Evolutionary conservation across 495 filamentous ascomycete species (phyloP), one percentile per base, ranked within the genome.

Genomic region (Baudoinia panamericana): DNA sequence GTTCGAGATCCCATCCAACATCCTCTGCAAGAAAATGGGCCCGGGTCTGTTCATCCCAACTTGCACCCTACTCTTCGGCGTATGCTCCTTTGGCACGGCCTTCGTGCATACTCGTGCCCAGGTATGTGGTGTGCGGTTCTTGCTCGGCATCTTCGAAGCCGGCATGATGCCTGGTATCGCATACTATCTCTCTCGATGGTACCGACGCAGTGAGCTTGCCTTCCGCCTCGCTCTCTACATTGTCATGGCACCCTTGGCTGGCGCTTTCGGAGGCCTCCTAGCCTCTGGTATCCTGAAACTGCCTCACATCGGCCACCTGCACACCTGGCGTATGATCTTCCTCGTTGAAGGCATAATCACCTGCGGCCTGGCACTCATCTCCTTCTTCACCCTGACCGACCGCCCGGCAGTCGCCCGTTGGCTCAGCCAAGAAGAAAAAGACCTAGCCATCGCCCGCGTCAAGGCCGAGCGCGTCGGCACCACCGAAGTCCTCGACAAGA

Each of bases 161-260:
- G 71, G 71, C 3, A 65, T 87, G 6, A 84, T 87, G 50, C 83
- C 83, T 0, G 71, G 71, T 20, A 59, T 72, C 13, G 65, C 68
- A 25, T 53, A 72, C 28, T 72, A 75, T 45, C 63, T 86, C 13
- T 82, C 76, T 1, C 69, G 84, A 36, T 83, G 84, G 59, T 86
- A 85, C 54, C 76, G 70, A 31, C 78, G 80, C 46, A 67, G 69
- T 6, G 80, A 86, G 50, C 70, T 84, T 16, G 82, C 80, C 6
- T 63, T 84, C 23, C 72, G 83, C 19, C 75, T 83, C 4, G 74
- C 76, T 0, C 84, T 84, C 51, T 66, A 87, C 4, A 87, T 87
- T 56, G 78, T 80, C 38, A 79, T 70, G 29, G 72, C 83, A 2
- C 82, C 83, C 1, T 64, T 85, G 10, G 76, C 82, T 2, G 83